Base-by-base conservation (phyloP, 495 filamentous ascomycete genomes). In the Patellaria atrata region DNA sequence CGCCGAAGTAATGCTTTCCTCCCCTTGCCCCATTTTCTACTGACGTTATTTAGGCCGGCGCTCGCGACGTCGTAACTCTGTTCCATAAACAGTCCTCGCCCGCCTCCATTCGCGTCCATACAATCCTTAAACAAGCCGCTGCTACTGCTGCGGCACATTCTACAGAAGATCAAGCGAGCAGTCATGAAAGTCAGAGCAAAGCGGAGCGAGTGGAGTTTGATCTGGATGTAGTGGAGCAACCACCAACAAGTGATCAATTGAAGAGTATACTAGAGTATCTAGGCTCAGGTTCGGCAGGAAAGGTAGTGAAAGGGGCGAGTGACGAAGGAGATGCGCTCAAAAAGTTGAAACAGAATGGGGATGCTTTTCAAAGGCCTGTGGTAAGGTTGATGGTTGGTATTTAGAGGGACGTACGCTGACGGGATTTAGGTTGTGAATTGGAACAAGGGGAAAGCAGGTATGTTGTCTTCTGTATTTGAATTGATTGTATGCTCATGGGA, bases 231-330 rank as follows among this genome's bases (percentile, higher is more conserved):
- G 80, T 79, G 22, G 84, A 89, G 50, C 67, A 68, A 0, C 56
- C 74, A 12, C 91, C 89, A 2, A 97, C 89, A 0, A 33, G 60
- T 4, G 82, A 91, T 45, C 89, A 97, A 60, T 59, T 96, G 32
- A 64, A 69, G 53, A 93, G 66, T 38, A 92, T 97, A 46, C 56
- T 97, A 5, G 82, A 93, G 33, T 97, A 92, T 48, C 60, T 81
- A n/a, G 42, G 46, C 6, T 52, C 60, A 11, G 61, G 67, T 21
- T 61, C 58, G 27, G 70, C 64, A 30, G 52, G 63, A 2, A 67
- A 67, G 35, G 47, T 94, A 31, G 60, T 97, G 9, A 59, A 70
- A 38, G 83, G 80, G 8, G 84, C 91, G 3, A 63, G 44, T 24
- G 66, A 73, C 43, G 65, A 73, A 46, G 63, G 65, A 37, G 82